Evolutionary conservation across 2,329 filamentous ascomycete genomes (phyloP).

Genomic region (Chaetomium olivaceum): DNA sequence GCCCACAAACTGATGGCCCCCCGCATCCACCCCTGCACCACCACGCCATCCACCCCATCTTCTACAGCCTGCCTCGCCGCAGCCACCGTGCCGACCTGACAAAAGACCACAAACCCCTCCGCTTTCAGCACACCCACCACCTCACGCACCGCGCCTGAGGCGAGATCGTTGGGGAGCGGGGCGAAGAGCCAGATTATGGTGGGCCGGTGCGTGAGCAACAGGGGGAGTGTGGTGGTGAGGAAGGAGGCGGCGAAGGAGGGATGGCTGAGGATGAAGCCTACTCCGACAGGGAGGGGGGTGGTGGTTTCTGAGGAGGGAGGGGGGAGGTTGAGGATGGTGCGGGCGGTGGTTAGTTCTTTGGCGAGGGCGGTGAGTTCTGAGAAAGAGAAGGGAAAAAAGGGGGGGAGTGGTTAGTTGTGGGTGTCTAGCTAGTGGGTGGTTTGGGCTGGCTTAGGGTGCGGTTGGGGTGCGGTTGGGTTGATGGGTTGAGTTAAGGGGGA

Average conservation of each 20-base stretch:
- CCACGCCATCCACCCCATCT: conserved; percentile 58
- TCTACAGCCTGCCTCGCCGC: conserved; percentile 52
- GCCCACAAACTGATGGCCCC: conserved; percentile 60
- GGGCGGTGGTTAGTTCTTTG: conserved; percentile 36
- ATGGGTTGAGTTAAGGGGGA: too few species aligned
- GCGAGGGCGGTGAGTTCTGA: conserved; percentile 35
- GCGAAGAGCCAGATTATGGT: conserved; percentile 69
- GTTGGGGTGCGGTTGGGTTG: background rate
- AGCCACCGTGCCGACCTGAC: conserved; percentile 62
- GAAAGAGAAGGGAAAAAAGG: too few species aligned
- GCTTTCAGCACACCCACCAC: conserved; percentile 39
- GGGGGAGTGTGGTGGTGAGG: conserved; percentile 46
- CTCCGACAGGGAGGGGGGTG: conserved; percentile 52
- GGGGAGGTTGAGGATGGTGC: conserved; percentile 27
- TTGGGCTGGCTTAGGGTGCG: background rate
- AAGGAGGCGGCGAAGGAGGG: conserved; percentile 43
- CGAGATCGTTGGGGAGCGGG: conserved; percentile 46
- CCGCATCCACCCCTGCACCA: conserved; percentile 66
- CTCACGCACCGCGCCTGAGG: background rate
- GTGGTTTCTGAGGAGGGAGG: conserved; percentile 9
- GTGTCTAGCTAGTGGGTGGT: too few species aligned
- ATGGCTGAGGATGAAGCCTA: conserved; percentile 63
- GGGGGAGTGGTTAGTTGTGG: background rate
- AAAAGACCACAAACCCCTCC: conserved; percentile 51
- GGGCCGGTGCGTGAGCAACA: conserved; percentile 55